Evolutionary conservation across 495 filamentous ascomycete species (phyloP).

Genomic region (Penicillium daleae): DNA sequence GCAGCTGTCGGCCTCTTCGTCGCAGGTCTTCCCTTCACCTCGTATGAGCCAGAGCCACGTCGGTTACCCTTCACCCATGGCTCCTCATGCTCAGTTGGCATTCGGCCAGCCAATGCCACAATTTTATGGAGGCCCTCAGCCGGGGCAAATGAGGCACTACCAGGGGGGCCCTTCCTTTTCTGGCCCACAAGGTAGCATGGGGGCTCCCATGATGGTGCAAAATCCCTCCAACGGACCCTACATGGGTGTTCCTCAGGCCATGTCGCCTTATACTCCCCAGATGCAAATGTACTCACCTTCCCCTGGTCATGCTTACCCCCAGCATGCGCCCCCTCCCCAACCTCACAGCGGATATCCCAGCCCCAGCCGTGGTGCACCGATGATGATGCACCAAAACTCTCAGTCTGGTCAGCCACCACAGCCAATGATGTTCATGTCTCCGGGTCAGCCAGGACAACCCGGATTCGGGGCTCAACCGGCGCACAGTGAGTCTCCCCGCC

Average conservation of each 20-base stretch:
- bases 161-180: slow-evolving; percentile 69
- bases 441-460: slow-evolving; percentile 69
- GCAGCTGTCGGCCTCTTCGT: slow-evolving; percentile 78
- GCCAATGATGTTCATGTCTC: slow-evolving; percentile 67
- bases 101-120: slow-evolving; percentile 75
- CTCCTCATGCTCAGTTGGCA: slow-evolving; percentile 65
- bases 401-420: slow-evolving; percentile 69
- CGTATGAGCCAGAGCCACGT: slow-evolving; percentile 69
- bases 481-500: slow-evolving; percentile 61
- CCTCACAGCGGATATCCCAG: slow-evolving; percentile 82
- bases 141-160: slow-evolving; percentile 34
- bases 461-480: slow-evolving; percentile 63
- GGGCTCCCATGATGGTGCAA: slow-evolving; percentile 83
- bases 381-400: slow-evolving; percentile 84
- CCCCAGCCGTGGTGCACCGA: slow-evolving; percentile 73
- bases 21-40: slow-evolving; percentile 78
- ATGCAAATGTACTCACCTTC: slow-evolving; percentile 77
- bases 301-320: slow-evolving; percentile 67
- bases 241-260: slow-evolving; percentile 56
- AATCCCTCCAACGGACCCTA: slow-evolving; percentile 64
- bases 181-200: slow-evolving; percentile 63
- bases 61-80: slow-evolving; percentile 73
- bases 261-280: slow-evolving; percentile 64
- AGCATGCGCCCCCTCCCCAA: slow-evolving; percentile 63
- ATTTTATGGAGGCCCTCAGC: slow-evolving; percentile 58